Percentiles rank a stretch among this genome's conserved stretches.
Evolutionary conservation across 441 rosid genomes (phyloP).

Genomic region (Pelargonium citronellum): DNA sequence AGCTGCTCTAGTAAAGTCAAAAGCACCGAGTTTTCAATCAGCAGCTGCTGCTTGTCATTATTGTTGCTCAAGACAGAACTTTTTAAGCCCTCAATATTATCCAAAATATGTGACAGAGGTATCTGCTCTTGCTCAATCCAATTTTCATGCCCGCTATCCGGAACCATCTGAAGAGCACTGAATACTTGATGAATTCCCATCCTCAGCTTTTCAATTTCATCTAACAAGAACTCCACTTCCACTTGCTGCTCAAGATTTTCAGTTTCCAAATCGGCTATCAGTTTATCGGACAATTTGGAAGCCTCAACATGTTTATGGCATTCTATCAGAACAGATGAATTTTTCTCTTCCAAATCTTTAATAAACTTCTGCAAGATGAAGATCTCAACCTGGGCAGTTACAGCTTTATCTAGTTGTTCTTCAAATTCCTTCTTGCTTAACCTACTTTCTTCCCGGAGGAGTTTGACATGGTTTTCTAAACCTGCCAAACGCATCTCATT

Average conservation of each 20-base stretch:
- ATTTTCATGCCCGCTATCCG: slow-evolving; percentile 26
- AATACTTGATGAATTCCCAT: slow-evolving; percentile 45
- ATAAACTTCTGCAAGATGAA: slow-evolving; percentile 55
- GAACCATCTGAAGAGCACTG: slow-evolving; percentile 48
- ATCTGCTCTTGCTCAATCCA: slow-evolving; percentile 34
- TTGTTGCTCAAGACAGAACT: slow-evolving; percentile 37
- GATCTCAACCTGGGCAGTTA: slow-evolving; percentile 63
- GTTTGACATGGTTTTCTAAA: slow-evolving; percentile 61
- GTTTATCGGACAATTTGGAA: slow-evolving; percentile 46
- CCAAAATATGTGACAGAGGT: slow-evolving; percentile 40
- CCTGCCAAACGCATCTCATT: slow-evolving; percentile 58
- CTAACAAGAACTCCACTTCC: slow-evolving; percentile 62
- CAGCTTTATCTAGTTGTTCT: slow-evolving; percentile 66
- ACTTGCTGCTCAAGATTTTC: slow-evolving; percentile 76
- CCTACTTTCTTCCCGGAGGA: slow-evolving; percentile 64
- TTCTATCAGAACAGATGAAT: slow-evolving; percentile 48
- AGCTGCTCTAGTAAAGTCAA: slow-evolving; percentile 42
- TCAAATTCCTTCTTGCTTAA: slow-evolving; percentile 67
- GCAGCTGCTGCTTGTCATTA: slow-evolving; percentile 48
- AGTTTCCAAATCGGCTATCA: slow-evolving; percentile 54
- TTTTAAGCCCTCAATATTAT: slow-evolving; percentile 38
- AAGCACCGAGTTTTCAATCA: slow-evolving; percentile 59
- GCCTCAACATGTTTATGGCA: slow-evolving; percentile 59
- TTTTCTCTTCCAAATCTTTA: slow-evolving; percentile 59
- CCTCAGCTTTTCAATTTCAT: slow-evolving; percentile 60